Percentiles rank a stretch among this genome's conserved stretches.
Evolutionary conservation across 1,139 yeast genomes (phyloP).

Genomic region (Saccharomycopsis hybrid): DNA sequence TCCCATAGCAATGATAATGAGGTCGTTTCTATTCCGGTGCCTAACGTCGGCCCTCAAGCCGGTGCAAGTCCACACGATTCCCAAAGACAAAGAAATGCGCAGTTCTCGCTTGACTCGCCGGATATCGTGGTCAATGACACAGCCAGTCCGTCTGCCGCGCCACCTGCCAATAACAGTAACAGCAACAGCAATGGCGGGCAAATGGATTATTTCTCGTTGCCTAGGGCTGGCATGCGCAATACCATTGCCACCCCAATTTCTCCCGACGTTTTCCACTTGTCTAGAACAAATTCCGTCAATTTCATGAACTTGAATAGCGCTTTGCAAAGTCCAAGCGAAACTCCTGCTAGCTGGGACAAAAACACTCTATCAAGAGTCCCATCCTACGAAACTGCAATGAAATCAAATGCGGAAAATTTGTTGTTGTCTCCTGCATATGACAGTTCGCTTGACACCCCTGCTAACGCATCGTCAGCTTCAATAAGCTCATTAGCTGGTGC

Average conservation of each 20-base stretch:
- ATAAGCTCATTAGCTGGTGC: background rate
- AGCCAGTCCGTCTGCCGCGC: background rate
- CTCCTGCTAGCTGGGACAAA: constrained; percentile 33
- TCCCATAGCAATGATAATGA: no score
- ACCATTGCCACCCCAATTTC: constrained; percentile 34
- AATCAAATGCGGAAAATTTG: constrained; percentile 36
- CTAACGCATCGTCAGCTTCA: constrained; percentile 12
- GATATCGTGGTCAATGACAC: background rate
- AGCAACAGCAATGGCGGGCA: background rate
- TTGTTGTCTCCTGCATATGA: constrained; percentile 60
- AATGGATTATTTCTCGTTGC: constrained; percentile 15
- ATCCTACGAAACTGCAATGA: constrained; percentile 71
- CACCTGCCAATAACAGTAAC: background rate
- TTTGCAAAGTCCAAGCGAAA: constrained; percentile 20
- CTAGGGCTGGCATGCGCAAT: constrained; percentile 4
- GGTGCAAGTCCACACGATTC: no score
- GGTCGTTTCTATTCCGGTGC: no score
- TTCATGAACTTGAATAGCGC: constrained; percentile 19
- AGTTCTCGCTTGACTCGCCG: background rate
- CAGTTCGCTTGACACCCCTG: constrained; percentile 32
- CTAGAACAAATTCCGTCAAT: constrained; percentile 40
- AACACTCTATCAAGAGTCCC: constrained; percentile 64
- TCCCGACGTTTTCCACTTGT: constrained; percentile 51
- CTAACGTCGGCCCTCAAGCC: no score
- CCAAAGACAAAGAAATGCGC: background rate